phyloP scores from a whole-genome alignment of 495 filamentous ascomycete genomes.

The Ramalina peruviana region DNA sequence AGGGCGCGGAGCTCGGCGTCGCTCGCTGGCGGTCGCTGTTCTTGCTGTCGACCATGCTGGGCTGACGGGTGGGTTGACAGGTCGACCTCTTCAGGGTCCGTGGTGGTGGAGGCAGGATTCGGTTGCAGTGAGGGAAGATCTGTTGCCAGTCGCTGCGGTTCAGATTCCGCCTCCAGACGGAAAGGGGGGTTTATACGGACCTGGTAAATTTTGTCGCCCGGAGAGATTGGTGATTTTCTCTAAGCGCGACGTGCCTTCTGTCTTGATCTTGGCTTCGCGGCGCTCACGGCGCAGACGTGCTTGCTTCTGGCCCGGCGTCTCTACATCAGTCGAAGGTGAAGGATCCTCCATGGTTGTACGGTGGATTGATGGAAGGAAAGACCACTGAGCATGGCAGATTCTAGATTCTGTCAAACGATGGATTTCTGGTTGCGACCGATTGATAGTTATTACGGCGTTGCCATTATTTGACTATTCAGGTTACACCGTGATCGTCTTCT shows the following conservation, averaged over 20 bases:
- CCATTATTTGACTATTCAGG: no score
- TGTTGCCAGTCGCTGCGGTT: slow-evolving; percentile 19
- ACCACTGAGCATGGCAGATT: no score
- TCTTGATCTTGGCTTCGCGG: slow-evolving; percentile 78
- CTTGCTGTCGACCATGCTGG: slow-evolving; percentile 7
- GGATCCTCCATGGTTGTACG: no score
- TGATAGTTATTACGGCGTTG: no score
- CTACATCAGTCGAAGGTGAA: slow-evolving; percentile 5
- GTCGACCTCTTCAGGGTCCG: slow-evolving; percentile 62
- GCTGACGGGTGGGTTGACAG: slow-evolving; percentile 50
- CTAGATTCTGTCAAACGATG: no score
- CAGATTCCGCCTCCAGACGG: slow-evolving; percentile 5
- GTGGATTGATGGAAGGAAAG: no score
- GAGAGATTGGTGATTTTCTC: slow-evolving; percentile 72
- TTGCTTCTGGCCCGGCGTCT: slow-evolving; percentile 50
- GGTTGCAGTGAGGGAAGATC: slow-evolving; percentile 16
- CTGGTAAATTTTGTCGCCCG: slow-evolving; percentile 42
- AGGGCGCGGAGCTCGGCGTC: slow-evolving; percentile 26
- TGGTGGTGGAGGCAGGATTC: slow-evolving; percentile 14
- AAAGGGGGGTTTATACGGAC: slow-evolving; percentile 16
- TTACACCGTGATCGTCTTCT: no score
- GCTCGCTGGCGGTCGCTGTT: slow-evolving; percentile 1
- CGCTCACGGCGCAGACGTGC: slow-evolving; percentile 79
- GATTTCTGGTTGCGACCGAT: no score
- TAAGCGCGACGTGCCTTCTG: slow-evolving; percentile 63